Base-by-base conservation (phyloP, 1,284 basidiomycete genomes). In the Pulchroboletus neoregius region DNA sequence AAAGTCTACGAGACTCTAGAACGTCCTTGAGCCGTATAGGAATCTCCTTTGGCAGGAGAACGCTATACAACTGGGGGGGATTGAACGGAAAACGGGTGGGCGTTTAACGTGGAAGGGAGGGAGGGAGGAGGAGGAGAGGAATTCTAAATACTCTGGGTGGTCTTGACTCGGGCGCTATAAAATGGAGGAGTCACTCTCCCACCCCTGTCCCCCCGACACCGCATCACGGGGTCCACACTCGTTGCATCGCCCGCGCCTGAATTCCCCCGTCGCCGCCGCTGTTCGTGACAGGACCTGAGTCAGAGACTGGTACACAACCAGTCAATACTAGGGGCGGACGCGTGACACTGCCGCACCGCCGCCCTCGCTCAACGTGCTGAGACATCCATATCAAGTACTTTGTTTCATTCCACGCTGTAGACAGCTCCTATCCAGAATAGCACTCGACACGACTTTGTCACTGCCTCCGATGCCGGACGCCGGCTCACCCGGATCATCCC, bases 1-100 rank as follows among this genome's bases (percentile, higher is more conserved):
- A 65, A 60, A 68, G 65, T 56, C 66, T 52, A 5, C 8, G 2
- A 28, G 66, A 64, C 62, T 53, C 46, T 68, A 68, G 62, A 46
- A 22, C 47, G 64, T 59, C 63, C 63, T 55, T 38, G 37, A 10
- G 8, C 3, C 39, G 58, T 67, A 67, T 57, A 66, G 57, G 6
- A 43, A 31, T 38, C 54, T 52, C 58, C 49, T 28, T 11, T 18
- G 0, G n/a, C 0, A 35, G 51, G 56, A 63, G 49, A 54, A 48
- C n/a, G 46, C 62, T 63, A 59, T 56, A 62, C 51, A 30, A 45
- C 6, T 36, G 23, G 34, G 16, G 27, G 23, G 7, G 10, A n/a
- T 6, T 12, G 15, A 16, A 37, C 13, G 43, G 9, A 9, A 9
- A 16, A 16, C 23, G 35, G 36, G 23, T 52, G 50, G 36, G 46